A percentile compares a stretch with the other conserved stretches of the same genome.
These are phyloP conservation scores for Thelonectria discophora DNA, from an alignment of 2,329 filamentous ascomycete genomes.

Conservation along the genomic window DNA sequence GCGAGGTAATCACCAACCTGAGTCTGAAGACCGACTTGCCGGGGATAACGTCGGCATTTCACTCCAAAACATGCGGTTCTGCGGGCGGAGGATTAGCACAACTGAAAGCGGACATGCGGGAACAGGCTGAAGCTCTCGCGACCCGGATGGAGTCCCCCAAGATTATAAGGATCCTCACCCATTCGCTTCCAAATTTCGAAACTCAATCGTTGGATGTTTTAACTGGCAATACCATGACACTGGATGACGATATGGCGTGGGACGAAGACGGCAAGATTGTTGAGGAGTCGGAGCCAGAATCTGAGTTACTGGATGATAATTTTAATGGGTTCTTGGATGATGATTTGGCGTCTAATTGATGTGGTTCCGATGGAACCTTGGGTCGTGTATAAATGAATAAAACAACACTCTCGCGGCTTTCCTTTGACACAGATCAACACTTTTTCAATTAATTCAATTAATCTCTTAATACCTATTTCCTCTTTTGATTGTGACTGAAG, in stretches of 20 bases:
- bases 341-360: no score
- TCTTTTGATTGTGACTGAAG: no score
- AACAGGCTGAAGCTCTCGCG: constrained; percentile 30
- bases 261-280: constrained; percentile 30
- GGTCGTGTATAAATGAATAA: no score
- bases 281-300: constrained; percentile 24
- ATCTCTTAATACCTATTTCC: no score
- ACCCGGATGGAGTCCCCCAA: constrained; percentile 27
- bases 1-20: constrained; percentile 26
- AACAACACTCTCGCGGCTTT: no score
- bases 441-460: no score
- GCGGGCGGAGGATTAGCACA: constrained; percentile 14
- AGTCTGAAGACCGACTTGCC: constrained; percentile 20
- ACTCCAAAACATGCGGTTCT: constrained; percentile 27
- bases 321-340: no score
- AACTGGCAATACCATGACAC: constrained; percentile 31
- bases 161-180: constrained; percentile 29
- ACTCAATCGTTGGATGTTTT: constrained; percentile 30
- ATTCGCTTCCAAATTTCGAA: constrained; percentile 27
- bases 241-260: constrained; percentile 30
- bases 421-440: no score
- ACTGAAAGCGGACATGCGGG: constrained; percentile 28
- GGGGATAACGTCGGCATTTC: constrained; percentile 23
- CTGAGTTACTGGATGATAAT: no score
- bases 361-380: no score